These are phyloP conservation scores for Colletotrichum sp. DNA, from an alignment of 2,329 filamentous ascomycete species.

Conservation along the genomic window DNA sequence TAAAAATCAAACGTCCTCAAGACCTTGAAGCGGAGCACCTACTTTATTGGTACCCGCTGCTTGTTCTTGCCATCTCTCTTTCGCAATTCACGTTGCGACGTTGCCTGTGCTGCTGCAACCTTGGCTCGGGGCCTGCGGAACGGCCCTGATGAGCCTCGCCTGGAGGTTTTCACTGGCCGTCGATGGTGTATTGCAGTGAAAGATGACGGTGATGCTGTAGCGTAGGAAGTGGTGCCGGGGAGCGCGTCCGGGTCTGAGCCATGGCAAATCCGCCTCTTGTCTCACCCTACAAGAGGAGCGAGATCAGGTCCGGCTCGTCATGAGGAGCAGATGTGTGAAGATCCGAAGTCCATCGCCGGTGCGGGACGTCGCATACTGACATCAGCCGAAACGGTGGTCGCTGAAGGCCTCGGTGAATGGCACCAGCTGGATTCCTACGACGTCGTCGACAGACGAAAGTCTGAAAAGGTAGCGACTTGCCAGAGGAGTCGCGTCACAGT, in stretches of 20 bases:
- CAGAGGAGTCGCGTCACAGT: slow-evolving; percentile 7
- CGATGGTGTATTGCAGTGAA: not conserved
- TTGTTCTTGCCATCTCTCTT: not conserved
- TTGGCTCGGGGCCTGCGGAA: slow-evolving; percentile 11
- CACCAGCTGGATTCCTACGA: not conserved
- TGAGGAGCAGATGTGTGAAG: not conserved
- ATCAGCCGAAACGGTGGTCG: not conserved
- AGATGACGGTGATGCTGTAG: not conserved
- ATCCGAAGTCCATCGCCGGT: not conserved
- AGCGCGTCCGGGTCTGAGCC: not conserved
- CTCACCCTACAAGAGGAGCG: not conserved
- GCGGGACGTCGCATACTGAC: not conserved
- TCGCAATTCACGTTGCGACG: not conserved
- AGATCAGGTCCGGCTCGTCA: not conserved
- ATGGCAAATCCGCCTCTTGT: not conserved
- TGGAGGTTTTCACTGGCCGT: not conserved
- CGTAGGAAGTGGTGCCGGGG: not conserved
- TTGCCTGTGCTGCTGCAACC: not conserved
- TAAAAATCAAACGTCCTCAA: not conserved
- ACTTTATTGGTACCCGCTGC: slow-evolving; percentile 11
- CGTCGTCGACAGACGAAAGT: not conserved
- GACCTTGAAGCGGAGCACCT: slow-evolving; percentile 1
- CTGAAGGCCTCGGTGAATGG: not conserved
- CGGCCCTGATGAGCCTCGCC: not conserved
- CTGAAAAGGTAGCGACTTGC: not conserved